Percentiles rank a stretch among this genome's conserved stretches.
These are phyloP conservation scores for Tulasnella sp. DNA, from an alignment of 768 basidiomycete species.

Conservation along the genomic window DNA sequence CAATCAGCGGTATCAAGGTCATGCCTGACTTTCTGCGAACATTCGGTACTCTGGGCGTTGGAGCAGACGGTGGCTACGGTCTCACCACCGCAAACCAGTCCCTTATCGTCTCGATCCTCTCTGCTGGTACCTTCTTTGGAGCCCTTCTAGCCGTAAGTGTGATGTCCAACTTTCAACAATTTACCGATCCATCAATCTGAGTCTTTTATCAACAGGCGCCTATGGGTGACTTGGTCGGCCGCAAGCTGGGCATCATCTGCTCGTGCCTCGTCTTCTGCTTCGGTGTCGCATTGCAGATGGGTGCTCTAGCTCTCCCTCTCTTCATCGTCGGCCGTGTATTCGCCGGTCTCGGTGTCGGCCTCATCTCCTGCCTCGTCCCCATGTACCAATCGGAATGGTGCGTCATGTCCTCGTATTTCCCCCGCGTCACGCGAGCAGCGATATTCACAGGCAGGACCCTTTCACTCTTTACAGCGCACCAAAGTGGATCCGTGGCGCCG, in stretches of 20 bases:
- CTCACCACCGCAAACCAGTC: conserved; percentile 29
- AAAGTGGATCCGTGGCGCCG: conserved; percentile 62
- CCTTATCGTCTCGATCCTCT: conserved; percentile 55
- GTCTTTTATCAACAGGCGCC: conserved; percentile 22
- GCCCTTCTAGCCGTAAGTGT: conserved; percentile 22
- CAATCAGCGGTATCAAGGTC: conserved; percentile 63
- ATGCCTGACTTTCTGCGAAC: conserved; percentile 49
- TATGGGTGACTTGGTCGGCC: conserved; percentile 44
- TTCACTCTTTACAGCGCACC: conserved; percentile 39
- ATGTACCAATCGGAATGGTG: conserved; percentile 49
- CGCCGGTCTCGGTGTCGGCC: conserved; percentile 71
- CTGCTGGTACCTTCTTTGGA: conserved; percentile 79
- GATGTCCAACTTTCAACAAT: neutral
- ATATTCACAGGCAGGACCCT: neutral
- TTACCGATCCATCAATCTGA: too few species aligned
- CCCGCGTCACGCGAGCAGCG: too few species aligned
- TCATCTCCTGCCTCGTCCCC: conserved; percentile 57
- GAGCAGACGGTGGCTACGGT: conserved; percentile 25
- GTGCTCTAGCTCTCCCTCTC: conserved; percentile 36
- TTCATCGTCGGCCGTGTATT: conserved; percentile 66
- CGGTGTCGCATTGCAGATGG: conserved; percentile 53
- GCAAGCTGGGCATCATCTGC: conserved; percentile 38
- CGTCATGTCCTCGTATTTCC: conserved; percentile 23
- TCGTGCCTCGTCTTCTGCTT: conserved; percentile 42
- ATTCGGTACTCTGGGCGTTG: conserved; percentile 36